Percentiles rank a stretch among this genome's conserved stretches.
phyloP scores from a whole-genome alignment of 805 yeast species.

The Teunomyces kruisii region DNA sequence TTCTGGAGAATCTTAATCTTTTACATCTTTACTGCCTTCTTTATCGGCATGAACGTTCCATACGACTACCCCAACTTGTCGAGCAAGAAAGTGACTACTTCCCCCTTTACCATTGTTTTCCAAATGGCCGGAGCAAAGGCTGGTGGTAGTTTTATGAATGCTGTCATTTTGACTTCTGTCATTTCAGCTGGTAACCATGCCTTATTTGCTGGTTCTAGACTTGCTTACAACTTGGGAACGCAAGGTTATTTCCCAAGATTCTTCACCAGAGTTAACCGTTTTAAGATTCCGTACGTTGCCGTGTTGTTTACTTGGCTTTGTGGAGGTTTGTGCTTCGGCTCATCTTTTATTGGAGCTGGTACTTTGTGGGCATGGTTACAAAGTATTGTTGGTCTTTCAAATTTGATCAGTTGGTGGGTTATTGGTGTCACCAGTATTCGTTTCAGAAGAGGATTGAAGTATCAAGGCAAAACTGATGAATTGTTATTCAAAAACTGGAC shows the following conservation, averaged over 20 bases:
- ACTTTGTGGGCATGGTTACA: constrained; percentile 55
- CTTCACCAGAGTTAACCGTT: constrained; percentile 43
- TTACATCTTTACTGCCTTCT: constrained; percentile 36
- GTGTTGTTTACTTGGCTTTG: constrained; percentile 50
- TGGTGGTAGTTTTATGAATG: constrained; percentile 48
- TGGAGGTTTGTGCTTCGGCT: constrained; percentile 61
- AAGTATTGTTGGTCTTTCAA: constrained; percentile 52
- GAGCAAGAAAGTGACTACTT: constrained; percentile 27
- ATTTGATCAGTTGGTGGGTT: constrained; percentile 51
- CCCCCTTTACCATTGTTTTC: constrained; percentile 45
- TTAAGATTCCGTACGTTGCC: constrained; percentile 49
- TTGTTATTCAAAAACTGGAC: constrained; percentile 49
- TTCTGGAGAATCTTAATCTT: constrained; percentile 35
- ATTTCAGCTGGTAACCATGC: constrained; percentile 58
- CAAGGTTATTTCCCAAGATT: constrained; percentile 48
- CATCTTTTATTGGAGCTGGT: constrained; percentile 55
- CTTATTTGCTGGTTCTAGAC: constrained; percentile 50
- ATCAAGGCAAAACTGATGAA: constrained; percentile 44
- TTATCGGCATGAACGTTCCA: constrained; percentile 44
- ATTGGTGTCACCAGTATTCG: constrained; percentile 51
- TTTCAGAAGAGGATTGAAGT: constrained; percentile 45
- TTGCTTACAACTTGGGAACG: constrained; percentile 49
- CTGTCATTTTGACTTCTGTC: constrained; percentile 54
- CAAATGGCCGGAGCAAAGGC: constrained; percentile 43
- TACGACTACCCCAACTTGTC: constrained; percentile 35